Percentiles rank a stretch among this genome's conserved stretches.
Evolutionary conservation across 768 basidiomycete genomes (phyloP).

Genomic region (Boletus subparvulus): DNA sequence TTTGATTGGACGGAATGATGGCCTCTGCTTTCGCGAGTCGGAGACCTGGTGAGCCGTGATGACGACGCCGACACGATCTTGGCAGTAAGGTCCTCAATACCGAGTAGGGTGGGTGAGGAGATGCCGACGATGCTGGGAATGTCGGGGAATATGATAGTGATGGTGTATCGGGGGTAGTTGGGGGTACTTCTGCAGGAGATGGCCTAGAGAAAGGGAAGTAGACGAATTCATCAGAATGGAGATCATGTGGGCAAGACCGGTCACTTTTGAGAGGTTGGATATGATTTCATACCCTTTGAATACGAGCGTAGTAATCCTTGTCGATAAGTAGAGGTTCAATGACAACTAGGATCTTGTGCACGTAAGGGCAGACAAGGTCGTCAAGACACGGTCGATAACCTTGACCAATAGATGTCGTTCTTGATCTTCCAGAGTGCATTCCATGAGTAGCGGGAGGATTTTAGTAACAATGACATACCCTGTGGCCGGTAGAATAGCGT

Average conservation of each 20-base stretch:
- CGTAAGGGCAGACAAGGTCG: constrained; percentile 97
- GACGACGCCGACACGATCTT: no score
- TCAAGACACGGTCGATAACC: constrained; percentile 97
- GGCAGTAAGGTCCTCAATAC: no score
- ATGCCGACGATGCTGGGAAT: no score
- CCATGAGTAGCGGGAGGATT: constrained; percentile 96
- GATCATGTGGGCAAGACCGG: constrained; percentile 99
- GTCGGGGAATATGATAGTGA: no score
- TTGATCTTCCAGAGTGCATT: constrained; percentile 95
- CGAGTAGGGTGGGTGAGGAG: no score
- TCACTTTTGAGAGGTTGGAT: constrained; percentile 96
- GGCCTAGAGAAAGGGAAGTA: constrained; percentile 97
- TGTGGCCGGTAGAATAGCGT: constrained; percentile 78
- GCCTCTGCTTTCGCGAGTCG: no score
- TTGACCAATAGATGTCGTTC: constrained; percentile 98
- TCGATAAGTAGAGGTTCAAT: constrained; percentile 99
- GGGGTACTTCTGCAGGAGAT: constrained; percentile 79
- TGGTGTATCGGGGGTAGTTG: no score
- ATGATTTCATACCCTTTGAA: constrained; percentile 99
- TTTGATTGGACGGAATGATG: no score
- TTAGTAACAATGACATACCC: constrained; percentile 95
- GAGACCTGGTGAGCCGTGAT: no score
- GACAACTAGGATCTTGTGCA: constrained; percentile 99
- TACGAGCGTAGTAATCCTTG: constrained; percentile 94
- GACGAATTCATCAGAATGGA: constrained; percentile 98